Evolutionary conservation across 148 eudicot genomes (phyloP).

Genomic region (Chenopodium formosanum): DNA sequence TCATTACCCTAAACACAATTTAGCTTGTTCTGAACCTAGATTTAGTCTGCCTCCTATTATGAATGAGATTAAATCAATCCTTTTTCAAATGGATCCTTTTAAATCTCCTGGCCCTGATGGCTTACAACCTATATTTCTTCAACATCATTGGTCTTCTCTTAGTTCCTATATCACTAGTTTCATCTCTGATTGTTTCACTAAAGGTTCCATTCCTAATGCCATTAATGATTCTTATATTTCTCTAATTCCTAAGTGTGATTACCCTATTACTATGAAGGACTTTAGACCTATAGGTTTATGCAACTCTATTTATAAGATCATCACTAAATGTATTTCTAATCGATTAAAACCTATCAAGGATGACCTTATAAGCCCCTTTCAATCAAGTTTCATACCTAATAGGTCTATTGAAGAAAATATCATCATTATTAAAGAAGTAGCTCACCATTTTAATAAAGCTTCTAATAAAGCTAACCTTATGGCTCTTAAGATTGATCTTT

Average conservation of each 20-base stretch:
- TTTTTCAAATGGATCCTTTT: neutral
- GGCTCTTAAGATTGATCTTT: neutral
- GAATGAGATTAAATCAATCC: neutral
- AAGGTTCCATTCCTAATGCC: neutral
- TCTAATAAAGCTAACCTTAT: neutral
- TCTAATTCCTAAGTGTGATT: neutral
- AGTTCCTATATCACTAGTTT: neutral
- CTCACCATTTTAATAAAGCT: neutral
- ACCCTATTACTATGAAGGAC: neutral
- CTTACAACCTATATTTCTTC: neutral
- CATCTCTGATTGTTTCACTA: neutral
- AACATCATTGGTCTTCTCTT: neutral
- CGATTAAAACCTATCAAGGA: neutral
- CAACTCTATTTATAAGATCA: neutral
- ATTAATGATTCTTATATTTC: neutral
- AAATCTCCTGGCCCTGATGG: neutral
- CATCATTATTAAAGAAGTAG: neutral
- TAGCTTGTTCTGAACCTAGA: neutral
- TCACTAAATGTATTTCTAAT: neutral
- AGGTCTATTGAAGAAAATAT: neutral
- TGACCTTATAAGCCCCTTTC: neutral
- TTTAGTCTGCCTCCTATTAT: neutral
- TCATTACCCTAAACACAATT: too few relatives aligned
- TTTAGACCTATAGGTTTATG: neutral
- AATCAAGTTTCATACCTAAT: neutral